phyloP scores from a whole-genome alignment of 108 stramenopile species.

The Heterococcus sp. region DNA sequence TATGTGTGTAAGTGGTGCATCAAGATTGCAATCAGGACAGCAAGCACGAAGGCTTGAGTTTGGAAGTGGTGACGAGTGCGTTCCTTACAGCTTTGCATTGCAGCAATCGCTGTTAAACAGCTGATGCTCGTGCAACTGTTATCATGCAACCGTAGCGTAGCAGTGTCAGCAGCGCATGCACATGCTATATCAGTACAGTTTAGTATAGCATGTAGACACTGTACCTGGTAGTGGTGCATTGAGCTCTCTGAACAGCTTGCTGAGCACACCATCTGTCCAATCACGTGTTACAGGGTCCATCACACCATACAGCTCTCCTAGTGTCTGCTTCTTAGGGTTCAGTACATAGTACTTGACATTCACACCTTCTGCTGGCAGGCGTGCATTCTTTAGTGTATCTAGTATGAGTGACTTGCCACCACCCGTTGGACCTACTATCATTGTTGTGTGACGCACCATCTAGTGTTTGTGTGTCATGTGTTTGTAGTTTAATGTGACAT shows the following conservation, averaged over 20 bases:
- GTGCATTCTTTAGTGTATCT: slow-evolving; percentile 60
- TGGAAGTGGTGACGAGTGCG: no score
- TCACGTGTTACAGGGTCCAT: slow-evolving; percentile 71
- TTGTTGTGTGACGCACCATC: slow-evolving; percentile 64
- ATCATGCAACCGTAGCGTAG: no score
- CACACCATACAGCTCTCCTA: slow-evolving; percentile 68
- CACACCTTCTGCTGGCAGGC: slow-evolving; percentile 53
- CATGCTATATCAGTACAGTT: no score
- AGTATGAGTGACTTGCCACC: slow-evolving; percentile 67
- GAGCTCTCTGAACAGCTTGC: slow-evolving; percentile 66
- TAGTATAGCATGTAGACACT: no score
- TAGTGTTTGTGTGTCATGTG: slow-evolving; percentile 11
- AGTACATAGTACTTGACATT: slow-evolving; percentile 59
- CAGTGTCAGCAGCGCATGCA: no score
- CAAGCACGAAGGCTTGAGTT: no score
- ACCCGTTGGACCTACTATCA: slow-evolving; percentile 72
- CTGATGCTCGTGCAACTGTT: no score
- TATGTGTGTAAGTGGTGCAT: no score
- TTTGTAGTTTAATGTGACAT: no score
- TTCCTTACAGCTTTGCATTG: no score
- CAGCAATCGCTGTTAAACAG: no score
- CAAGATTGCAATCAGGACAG: no score
- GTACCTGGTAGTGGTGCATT: slow-evolving; percentile 61
- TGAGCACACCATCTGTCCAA: slow-evolving; percentile 70
- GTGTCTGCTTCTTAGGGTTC: slow-evolving; percentile 67